Conservation (phyloP, 2,329 filamentous ascomycete genomes). For the Ophiosphaerella korrae region DNA sequence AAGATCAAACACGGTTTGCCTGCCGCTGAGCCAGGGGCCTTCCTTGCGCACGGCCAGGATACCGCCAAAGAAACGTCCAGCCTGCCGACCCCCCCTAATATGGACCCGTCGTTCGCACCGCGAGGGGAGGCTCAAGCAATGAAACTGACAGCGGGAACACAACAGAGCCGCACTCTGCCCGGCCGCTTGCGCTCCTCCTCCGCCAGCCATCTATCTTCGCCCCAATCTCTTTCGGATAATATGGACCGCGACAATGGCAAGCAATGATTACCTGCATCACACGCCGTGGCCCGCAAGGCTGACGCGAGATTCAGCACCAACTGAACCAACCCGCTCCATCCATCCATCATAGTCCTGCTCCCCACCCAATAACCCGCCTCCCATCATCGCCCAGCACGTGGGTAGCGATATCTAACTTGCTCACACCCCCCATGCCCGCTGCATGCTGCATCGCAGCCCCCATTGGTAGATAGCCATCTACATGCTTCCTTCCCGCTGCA, state of each 20-base stretch:
- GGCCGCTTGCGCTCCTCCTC: background rate
- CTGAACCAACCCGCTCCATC: too few relatives aligned
- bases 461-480: too few relatives aligned
- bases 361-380: too few relatives aligned
- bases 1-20: conserved; percentile 18
- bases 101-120: conserved; percentile 12
- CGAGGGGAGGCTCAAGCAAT: conserved; percentile 17
- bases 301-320: background rate
- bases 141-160: conserved; percentile 15
- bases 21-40: conserved; percentile 9
- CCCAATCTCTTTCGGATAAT: too few relatives aligned
- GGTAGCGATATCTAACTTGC: too few relatives aligned
- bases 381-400: too few relatives aligned
- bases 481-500: too few relatives aligned
- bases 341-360: too few relatives aligned
- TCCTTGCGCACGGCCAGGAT: conserved; percentile 9
- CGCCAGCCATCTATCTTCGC: too few relatives aligned
- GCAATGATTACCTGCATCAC: background rate
- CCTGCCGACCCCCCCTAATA: conserved; percentile 16
- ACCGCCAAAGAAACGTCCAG: conserved; percentile 6
- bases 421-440: too few relatives aligned
- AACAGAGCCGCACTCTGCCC: conserved; percentile 8
- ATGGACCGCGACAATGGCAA: background rate
- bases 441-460: too few relatives aligned
- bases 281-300: conserved; percentile 2